Evolutionary conservation across 1,284 basidiomycete genomes (phyloP), one percentile per base, ranked within the genome.

Genomic region (Pterula multifida): DNA sequence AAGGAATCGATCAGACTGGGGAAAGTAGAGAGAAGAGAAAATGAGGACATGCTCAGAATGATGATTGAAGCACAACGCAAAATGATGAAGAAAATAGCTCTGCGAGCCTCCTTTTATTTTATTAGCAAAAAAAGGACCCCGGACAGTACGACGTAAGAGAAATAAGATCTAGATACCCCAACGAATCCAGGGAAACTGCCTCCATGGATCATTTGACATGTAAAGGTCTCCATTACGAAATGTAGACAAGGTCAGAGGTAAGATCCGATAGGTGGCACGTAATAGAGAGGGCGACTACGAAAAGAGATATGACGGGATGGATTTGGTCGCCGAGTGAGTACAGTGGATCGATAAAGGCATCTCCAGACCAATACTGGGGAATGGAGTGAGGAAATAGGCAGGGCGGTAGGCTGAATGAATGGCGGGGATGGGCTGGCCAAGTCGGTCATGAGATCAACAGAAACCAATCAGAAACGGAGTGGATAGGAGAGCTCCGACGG

Each of bases 181-280:
- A 22, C 39, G 21, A 19, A 42, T 9, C 19, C 39, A 42, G 39
- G 19, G 13, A 17, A 6, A 6, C 9, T 42, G 39, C 39, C 11
- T n/a, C 11, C 4, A 42, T 42, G 9, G 39, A 15, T 32, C 28
- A 32, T 32, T 32, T 32, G 28, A 32, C 15, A 32, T 6, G 6
- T 15, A 32, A 15, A 6, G 15, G 28, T 32, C 6, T 32, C 28
- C 28, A 32, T 15, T 15, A 32, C 28, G 6, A 32, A 15, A 32
- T 15, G 28, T 15, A 15, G 6, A 15, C 28, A 15, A 32, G 6
- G 28, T 32, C 6, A 32, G 28, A 6, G 9, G 6, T 4, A 22
- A 42, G 39, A 42, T 42, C 39, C 39, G 39, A 42, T 42, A 42
- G 39, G 39, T 22, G 13, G 39, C 6, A 42, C 39, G 39, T 42